Percentiles rank a stretch among this genome's conserved stretches.
These are phyloP conservation scores for Neopestalotiopsis rosae DNA, from an alignment of 2,329 filamentous ascomycete species.

Conservation along the genomic window DNA sequence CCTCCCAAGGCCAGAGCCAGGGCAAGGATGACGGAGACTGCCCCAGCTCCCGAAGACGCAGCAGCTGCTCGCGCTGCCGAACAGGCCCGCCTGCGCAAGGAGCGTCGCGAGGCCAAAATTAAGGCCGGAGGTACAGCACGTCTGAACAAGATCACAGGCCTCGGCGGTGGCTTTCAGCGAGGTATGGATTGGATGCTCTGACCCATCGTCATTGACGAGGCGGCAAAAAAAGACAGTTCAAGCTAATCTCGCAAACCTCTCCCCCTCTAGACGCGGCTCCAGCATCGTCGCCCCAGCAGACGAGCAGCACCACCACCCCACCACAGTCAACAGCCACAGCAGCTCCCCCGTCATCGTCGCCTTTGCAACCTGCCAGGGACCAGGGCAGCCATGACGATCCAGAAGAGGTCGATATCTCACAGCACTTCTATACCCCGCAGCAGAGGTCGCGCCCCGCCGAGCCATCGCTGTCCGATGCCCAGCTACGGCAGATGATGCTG, in stretches of 20 bases:
- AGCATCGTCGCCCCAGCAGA: not conserved
- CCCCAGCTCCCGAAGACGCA: conserved; percentile 46
- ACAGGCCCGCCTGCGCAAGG: conserved; percentile 77
- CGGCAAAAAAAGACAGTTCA: too few relatives aligned
- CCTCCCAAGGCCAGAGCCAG: not conserved
- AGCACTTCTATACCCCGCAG: conserved; percentile 69
- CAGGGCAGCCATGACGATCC: conserved; percentile 62
- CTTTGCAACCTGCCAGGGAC: conserved; percentile 35
- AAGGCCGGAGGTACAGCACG: conserved; percentile 71
- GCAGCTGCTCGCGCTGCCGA: conserved; percentile 61
- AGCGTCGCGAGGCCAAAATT: conserved; percentile 81
- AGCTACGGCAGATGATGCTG: conserved; percentile 69
- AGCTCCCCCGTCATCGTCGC: conserved; percentile 34
- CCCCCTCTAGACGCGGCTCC: conserved; percentile 16
- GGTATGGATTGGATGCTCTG: conserved; percentile 37
- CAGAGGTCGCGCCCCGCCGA: conserved; percentile 31
- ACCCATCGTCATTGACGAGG: conserved; percentile 8
- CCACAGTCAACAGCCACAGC: conserved; percentile 28
- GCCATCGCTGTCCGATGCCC: conserved; percentile 56
- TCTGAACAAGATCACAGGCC: conserved; percentile 76
- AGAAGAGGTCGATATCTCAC: conserved; percentile 80
- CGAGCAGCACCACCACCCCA: conserved; percentile 5
- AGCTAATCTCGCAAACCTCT: not conserved
- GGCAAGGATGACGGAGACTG: conserved; percentile 32
- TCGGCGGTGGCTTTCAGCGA: conserved; percentile 63